Base-by-base conservation (phyloP, 371 early-diverging fungal species). In the Batkoa obscura region DNA sequence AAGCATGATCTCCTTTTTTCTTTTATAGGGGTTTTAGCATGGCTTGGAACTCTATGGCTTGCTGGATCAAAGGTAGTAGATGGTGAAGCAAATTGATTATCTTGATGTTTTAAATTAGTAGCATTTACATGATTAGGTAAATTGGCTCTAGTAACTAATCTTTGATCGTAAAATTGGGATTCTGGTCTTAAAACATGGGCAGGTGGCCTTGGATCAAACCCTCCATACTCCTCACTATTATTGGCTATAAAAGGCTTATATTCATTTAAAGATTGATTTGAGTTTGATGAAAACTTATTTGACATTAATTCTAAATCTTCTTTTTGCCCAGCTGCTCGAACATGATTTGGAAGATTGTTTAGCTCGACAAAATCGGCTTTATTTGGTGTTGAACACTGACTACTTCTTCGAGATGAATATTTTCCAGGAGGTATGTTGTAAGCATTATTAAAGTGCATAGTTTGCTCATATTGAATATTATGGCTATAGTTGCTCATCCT, bases 121-220 rank as follows among this genome's bases (percentile, higher is more conserved):
- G 51, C 32, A 8, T 50, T 50, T 8, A 50, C 51, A 35, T 50
- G 51, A 31, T 34, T 50, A 10, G 51, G 51, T 13, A 50, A 35
- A 6, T 23, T 3, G 34, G 31, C 13, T 9, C 15, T 3, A 23
- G 17, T 23, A 4, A 35, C 41, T 8, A 10, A 41, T n/a, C 41
- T 8, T 8, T 41, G 10, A n/a, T 41, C n/a, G 36, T 50, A 50
- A 4, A 36, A 13, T 6, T 50, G 9, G 35, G 48, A 47, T n/a
- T 47, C 48, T 15, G 23, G 23, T 23, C 41, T 41, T 41, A 41
- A 41, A n/a, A n/a, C 10, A 41, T n/a, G 41, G 41, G 8, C n/a
- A n/a, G 41, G 8, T n/a, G 41, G n/a, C n/a, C 10, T 8, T 8
- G 41, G 41, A n/a, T 41, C 41, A n/a, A 41, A 41, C n/a, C n/a